Conservation (phyloP, 1,139 yeast genomes). For the Saccharomyces pastorianus region DNA sequence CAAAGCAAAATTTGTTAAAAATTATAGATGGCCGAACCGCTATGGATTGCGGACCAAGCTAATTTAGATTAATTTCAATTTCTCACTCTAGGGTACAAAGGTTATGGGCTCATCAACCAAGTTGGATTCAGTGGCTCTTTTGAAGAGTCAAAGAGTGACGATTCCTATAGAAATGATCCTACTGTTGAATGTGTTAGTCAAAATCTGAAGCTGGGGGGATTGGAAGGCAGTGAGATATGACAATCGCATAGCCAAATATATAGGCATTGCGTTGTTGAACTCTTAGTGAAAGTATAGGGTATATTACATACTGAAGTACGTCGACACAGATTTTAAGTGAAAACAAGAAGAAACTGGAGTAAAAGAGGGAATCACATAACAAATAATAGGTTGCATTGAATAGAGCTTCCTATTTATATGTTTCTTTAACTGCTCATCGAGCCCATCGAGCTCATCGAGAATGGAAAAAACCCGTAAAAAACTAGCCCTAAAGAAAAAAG, state of each 20-base stretch:
- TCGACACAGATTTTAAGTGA: slow-evolving; percentile 48
- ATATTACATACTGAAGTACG: slow-evolving; percentile 58
- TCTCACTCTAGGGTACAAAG: slow-evolving; percentile 92
- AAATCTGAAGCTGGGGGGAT: slow-evolving; percentile 16
- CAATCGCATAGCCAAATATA: not conserved
- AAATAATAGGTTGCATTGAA: not conserved
- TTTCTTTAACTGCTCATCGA: not conserved
- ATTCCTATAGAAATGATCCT: slow-evolving; percentile 99
- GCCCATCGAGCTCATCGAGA: not conserved
- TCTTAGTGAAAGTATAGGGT: slow-evolving; percentile 24
- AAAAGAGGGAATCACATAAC: slow-evolving; percentile 4
- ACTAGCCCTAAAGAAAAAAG: not conserved
- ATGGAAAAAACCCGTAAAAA: not conserved
- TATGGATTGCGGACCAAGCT: slow-evolving; percentile 80
- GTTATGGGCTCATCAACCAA: slow-evolving; percentile 95
- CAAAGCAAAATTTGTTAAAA: slow-evolving; percentile 13
- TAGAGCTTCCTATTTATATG: not conserved
- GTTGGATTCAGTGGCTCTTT: slow-evolving; percentile 99
- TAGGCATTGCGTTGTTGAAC: slow-evolving; percentile 12
- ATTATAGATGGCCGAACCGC: slow-evolving; percentile 70
- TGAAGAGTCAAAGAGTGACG: slow-evolving; percentile 99
- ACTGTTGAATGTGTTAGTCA: slow-evolving; percentile 43
- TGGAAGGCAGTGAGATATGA: not conserved
- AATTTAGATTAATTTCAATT: slow-evolving; percentile 30
- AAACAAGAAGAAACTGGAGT: slow-evolving; percentile 32